These are phyloP conservation scores for Saturnispora galanensis DNA, from an alignment of 805 yeast species.

Conservation along the genomic window DNA sequence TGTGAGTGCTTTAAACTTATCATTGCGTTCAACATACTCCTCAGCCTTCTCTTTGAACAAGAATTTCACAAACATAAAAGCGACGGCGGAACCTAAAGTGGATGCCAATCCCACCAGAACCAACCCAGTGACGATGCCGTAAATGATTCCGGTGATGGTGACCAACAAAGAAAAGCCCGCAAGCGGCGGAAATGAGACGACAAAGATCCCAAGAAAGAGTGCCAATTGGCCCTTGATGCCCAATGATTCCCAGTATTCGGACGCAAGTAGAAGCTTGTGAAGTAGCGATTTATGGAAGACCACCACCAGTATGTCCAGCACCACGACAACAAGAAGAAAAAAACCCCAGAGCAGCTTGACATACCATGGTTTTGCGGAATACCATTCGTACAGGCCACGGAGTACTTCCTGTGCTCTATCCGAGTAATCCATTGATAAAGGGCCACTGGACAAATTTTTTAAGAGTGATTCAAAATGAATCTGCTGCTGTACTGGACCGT, in stretches of 20 bases:
- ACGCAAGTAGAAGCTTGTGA: slow-evolving; percentile 28
- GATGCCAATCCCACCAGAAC: slow-evolving; percentile 54
- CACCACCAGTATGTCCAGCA: neutral
- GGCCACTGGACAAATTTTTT: too few relatives aligned
- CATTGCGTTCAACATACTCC: slow-evolving; percentile 48
- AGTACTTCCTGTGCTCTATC: neutral
- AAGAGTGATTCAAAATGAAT: too few relatives aligned
- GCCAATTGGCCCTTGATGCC: slow-evolving; percentile 25
- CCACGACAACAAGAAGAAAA: neutral
- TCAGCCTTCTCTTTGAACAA: slow-evolving; percentile 49
- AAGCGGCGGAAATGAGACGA: slow-evolving; percentile 84
- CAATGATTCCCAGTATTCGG: slow-evolving; percentile 33
- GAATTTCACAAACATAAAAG: slow-evolving; percentile 60
- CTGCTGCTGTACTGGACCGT: too few relatives aligned
- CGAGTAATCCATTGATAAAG: neutral
- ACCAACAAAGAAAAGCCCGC: slow-evolving; percentile 70
- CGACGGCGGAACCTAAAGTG: slow-evolving; percentile 60
- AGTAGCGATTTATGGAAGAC: slow-evolving; percentile 31
- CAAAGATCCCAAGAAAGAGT: slow-evolving; percentile 43
- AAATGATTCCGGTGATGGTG: slow-evolving; percentile 66
- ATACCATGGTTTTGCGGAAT: neutral
- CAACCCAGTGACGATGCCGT: slow-evolving; percentile 82
- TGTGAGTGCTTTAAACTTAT: slow-evolving; percentile 62
- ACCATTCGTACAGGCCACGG: neutral
- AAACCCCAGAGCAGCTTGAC: slow-evolving; percentile 1